These are phyloP conservation scores for Cryptococcus sp. DNA, from an alignment of 1,284 basidiomycete genomes.

Conservation along the genomic window DNA sequence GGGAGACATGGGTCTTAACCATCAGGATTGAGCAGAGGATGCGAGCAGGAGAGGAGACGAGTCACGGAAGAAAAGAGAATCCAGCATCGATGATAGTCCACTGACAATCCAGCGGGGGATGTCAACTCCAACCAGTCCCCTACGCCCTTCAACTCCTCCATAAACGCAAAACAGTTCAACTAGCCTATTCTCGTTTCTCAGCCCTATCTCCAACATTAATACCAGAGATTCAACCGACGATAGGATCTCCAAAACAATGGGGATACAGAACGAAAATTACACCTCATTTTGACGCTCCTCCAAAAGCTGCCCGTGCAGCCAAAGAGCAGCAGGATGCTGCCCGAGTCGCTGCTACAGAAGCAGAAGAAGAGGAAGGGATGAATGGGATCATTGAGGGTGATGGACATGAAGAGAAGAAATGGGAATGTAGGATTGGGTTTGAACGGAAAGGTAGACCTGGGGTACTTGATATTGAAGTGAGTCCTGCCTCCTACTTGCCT, in stretches of 20 bases:
- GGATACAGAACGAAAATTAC: conserved; percentile 95
- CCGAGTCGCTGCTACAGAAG: conserved; percentile 32
- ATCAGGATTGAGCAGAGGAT: too few species aligned
- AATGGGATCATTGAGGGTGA: conserved; percentile 32
- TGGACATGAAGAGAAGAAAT: conserved; percentile 19
- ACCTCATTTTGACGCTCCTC: conserved; percentile 86
- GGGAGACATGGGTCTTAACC: too few species aligned
- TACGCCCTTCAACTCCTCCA: conserved; percentile 81
- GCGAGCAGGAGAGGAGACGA: too few species aligned
- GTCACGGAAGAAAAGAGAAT: too few species aligned
- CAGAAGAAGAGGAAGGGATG: conserved; percentile 25
- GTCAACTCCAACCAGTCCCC: conserved; percentile 68
- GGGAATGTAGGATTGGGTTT: conserved; percentile 65
- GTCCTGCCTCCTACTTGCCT: conserved; percentile 21
- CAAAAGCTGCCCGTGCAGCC: conserved; percentile 47
- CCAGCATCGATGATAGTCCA: too few species aligned
- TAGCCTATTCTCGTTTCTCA: conserved; percentile 79
- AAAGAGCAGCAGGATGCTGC: conserved; percentile 6
- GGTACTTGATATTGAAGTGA: conserved; percentile 89
- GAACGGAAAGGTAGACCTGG: conserved; percentile 71
- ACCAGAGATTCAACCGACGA: conserved; percentile 69
- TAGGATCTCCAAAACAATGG: conserved; percentile 82
- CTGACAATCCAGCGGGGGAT: conserved; percentile 35
- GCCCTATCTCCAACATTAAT: conserved; percentile 53
- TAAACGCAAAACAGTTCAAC: conserved; percentile 81